These are phyloP conservation scores for Sporobolomyces roseus DNA, from an alignment of 768 basidiomycete species.

Conservation along the genomic window DNA sequence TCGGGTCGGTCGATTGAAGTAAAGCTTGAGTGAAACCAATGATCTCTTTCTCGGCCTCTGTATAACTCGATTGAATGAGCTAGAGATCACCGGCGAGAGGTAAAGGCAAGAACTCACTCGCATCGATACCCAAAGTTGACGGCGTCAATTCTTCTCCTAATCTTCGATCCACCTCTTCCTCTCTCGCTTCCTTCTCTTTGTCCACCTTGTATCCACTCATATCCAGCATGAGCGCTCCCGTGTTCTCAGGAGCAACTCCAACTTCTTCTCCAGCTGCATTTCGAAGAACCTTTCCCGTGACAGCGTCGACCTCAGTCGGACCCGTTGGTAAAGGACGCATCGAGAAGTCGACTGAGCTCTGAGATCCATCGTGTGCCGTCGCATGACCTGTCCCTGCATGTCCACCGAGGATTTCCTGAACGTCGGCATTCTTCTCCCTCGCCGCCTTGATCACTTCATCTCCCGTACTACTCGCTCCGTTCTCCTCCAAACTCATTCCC, in stretches of 20 bases:
- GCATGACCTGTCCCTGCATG: constrained; percentile 11
- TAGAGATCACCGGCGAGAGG: neutral
- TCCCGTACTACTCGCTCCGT: constrained; percentile 14
- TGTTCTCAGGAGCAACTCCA: constrained; percentile 24
- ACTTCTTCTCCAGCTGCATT: constrained; percentile 4
- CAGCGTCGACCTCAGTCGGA: neutral
- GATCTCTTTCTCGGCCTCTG: constrained; percentile 40
- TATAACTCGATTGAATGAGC: neutral
- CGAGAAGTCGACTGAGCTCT: constrained; percentile 13
- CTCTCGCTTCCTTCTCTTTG: constrained; percentile 40
- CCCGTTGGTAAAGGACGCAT: constrained; percentile 2
- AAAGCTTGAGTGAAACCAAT: constrained; percentile 41
- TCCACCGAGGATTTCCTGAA: constrained; percentile 15
- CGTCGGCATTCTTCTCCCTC: constrained; percentile 24
- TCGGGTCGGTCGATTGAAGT: constrained; percentile 36
- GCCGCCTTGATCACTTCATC: constrained; percentile 36
- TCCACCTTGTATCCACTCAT: constrained; percentile 71
- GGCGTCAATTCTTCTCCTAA: constrained; percentile 7
- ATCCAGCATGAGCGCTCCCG: constrained; percentile 65
- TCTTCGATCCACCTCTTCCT: constrained; percentile 20
- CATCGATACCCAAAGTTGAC: constrained; percentile 13
- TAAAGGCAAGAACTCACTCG: constrained; percentile 10
- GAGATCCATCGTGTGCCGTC: neutral
- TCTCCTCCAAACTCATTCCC: constrained; percentile 8
- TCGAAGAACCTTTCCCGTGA: neutral